phyloP scores from a whole-genome alignment of 2,329 filamentous ascomycete genomes.

The Cercospora beticola region DNA sequence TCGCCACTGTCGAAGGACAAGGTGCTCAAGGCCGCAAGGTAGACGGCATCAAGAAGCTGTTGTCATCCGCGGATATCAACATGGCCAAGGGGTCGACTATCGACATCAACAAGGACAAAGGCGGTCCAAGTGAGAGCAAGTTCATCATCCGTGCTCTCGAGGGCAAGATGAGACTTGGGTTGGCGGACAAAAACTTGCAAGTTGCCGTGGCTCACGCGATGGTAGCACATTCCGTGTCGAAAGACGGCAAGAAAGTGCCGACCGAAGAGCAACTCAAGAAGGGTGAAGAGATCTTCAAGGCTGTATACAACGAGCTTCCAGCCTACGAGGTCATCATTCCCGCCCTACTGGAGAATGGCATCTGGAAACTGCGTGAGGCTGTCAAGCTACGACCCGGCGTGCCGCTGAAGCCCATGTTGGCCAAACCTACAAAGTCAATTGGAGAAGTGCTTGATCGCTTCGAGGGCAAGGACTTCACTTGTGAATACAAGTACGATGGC shows the following conservation, averaged over 20 bases:
- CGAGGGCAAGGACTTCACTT: slow-evolving; percentile 91
- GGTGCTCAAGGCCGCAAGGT: slow-evolving; percentile 90
- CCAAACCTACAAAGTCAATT: slow-evolving; percentile 96
- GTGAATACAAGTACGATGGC: slow-evolving; percentile 98
- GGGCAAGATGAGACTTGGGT: slow-evolving; percentile 85
- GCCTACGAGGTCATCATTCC: slow-evolving; percentile 95
- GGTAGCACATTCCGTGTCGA: slow-evolving; percentile 75
- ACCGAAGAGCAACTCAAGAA: slow-evolving; percentile 75
- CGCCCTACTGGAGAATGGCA: slow-evolving; percentile 80
- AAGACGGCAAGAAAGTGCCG: slow-evolving; percentile 65
- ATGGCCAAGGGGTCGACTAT: slow-evolving; percentile 64
- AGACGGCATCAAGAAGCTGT: slow-evolving; percentile 89
- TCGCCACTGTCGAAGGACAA: slow-evolving; percentile 82
- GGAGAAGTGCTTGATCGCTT: slow-evolving; percentile 97
- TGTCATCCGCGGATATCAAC: slow-evolving; percentile 83
- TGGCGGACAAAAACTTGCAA: slow-evolving; percentile 89
- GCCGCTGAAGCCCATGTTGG: slow-evolving; percentile 96
- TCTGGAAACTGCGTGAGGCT: slow-evolving; percentile 75
- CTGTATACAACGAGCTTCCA: slow-evolving; percentile 82
- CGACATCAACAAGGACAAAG: slow-evolving; percentile 89
- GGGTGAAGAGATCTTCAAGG: slow-evolving; percentile 83
- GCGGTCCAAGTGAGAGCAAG: slow-evolving; percentile 91
- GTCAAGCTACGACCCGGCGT: slow-evolving; percentile 93
- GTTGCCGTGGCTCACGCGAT: slow-evolving; percentile 87
- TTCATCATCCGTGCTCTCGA: slow-evolving; percentile 90